These are phyloP conservation scores for Periconia sp. DNA, from an alignment of 2,329 filamentous ascomycete species.

Conservation along the genomic window DNA sequence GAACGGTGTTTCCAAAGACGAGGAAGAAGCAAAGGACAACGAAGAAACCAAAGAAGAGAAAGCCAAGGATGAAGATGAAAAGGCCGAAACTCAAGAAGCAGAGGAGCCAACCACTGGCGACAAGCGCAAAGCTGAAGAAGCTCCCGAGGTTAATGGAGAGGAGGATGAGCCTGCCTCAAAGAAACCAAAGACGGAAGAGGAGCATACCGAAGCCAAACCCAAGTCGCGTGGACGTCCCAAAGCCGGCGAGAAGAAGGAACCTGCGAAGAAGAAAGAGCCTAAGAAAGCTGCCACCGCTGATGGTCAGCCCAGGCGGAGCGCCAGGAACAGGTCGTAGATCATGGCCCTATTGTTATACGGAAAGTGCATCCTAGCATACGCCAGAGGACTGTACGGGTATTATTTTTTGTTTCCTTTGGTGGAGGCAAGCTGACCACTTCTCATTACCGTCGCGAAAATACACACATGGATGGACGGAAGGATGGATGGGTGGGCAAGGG, in stretches of 20 bases:
- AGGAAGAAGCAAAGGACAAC: slow-evolving; percentile 20
- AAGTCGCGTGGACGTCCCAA: slow-evolving; percentile 44
- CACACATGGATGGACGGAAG: neutral
- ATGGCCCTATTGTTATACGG: no score
- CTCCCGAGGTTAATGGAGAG: slow-evolving; percentile 21
- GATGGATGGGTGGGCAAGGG: neutral
- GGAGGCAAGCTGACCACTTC: neutral
- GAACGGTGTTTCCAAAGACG: slow-evolving; percentile 21
- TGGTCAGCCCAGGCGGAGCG: slow-evolving; percentile 51
- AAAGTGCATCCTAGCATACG: neutral
- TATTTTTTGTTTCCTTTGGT: neutral
- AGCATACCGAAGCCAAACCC: slow-evolving; percentile 31
- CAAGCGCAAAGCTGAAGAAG: slow-evolving; percentile 37
- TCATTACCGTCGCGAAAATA: neutral
- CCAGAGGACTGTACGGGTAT: neutral
- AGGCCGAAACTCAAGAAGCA: slow-evolving; percentile 28
- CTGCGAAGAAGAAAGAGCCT: slow-evolving; percentile 46
- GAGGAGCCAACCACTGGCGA: slow-evolving; percentile 39
- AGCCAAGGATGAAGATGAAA: slow-evolving; percentile 28
- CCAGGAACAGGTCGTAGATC: slow-evolving; percentile 39
- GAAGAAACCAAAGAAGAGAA: slow-evolving; percentile 24
- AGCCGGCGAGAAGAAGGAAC: slow-evolving; percentile 44
- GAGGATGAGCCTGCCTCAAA: slow-evolving; percentile 30
- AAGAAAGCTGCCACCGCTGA: slow-evolving; percentile 54
- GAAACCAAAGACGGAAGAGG: slow-evolving; percentile 34